Conservation (phyloP, 2,329 filamentous ascomycete species). For the Eutypella sp. region DNA sequence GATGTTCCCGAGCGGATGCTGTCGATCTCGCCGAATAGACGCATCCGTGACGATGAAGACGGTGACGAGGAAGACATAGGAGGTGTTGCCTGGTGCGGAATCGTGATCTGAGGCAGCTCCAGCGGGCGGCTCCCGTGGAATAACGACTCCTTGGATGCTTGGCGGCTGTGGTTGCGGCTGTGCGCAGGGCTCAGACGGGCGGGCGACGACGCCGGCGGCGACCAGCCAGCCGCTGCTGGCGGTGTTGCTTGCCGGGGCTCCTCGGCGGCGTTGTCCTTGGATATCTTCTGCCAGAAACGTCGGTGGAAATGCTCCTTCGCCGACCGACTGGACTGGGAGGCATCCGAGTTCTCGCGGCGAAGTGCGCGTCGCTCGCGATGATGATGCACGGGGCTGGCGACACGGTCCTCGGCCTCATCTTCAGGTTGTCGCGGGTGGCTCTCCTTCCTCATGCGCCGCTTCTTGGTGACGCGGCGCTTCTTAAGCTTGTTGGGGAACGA, state of each 20-base stretch:
- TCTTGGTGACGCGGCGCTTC: slow-evolving; percentile 32
- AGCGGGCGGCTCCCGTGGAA: slow-evolving; percentile 2
- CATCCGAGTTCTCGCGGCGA: slow-evolving; percentile 14
- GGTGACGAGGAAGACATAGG: too few relatives aligned
- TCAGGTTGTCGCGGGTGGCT: slow-evolving; percentile 20
- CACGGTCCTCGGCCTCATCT: slow-evolving; percentile 12
- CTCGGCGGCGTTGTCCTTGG: slow-evolving; percentile 14
- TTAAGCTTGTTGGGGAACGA: slow-evolving; percentile 28
- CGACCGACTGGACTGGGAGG: slow-evolving; percentile 16
- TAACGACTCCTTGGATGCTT: slow-evolving; percentile 19
- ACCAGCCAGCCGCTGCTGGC: slow-evolving; percentile 21
- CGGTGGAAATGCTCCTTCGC: slow-evolving; percentile 16
- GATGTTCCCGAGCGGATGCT: slow-evolving; percentile 20
- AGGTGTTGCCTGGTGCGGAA: slow-evolving; percentile 20
- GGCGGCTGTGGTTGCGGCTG: slow-evolving; percentile 15
- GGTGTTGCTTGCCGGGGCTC: slow-evolving; percentile 15
- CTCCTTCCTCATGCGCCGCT: slow-evolving; percentile 24
- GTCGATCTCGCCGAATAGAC: slow-evolving; percentile 26
- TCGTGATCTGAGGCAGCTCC: slow-evolving; percentile 15
- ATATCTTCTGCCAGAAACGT: slow-evolving; percentile 20
- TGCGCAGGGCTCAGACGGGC: background rate
- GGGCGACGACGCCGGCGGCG: slow-evolving; percentile 18
- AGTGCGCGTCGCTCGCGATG: slow-evolving; percentile 8
- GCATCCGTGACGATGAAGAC: slow-evolving; percentile 15
- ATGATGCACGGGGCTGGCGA: too few relatives aligned